Evolutionary conservation across 805 yeast species (phyloP).

Genomic region (Yamadazyma laniorum): DNA sequence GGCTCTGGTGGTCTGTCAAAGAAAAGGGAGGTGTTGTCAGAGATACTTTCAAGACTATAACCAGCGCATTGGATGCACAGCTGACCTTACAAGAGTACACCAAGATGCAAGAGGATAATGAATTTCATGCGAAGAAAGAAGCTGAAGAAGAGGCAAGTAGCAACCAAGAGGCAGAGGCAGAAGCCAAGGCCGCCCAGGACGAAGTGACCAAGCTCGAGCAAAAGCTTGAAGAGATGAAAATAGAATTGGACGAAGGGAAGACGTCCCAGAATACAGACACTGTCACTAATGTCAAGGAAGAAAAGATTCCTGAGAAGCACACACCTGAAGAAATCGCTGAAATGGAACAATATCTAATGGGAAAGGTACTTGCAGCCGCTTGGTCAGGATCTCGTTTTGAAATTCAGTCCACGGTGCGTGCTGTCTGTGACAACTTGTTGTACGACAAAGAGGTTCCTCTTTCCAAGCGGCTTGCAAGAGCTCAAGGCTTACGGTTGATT

Average conservation of each 20-base stretch:
- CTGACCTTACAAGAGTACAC: slow-evolving; percentile 71
- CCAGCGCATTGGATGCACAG: slow-evolving; percentile 77
- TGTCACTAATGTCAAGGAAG: slow-evolving; percentile 2
- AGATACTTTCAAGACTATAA: slow-evolving; percentile 68
- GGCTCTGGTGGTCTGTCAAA: slow-evolving; percentile 64
- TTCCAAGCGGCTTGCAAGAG: slow-evolving; percentile 53
- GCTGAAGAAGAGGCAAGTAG: slow-evolving; percentile 19
- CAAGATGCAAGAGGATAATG: slow-evolving; percentile 59
- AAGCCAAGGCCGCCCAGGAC: slow-evolving; percentile 17
- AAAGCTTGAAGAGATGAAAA: slow-evolving; percentile 17
- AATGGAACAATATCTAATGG: slow-evolving; percentile 71
- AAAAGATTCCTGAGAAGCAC: slow-evolving; percentile 36
- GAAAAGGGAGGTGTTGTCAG: slow-evolving; percentile 73
- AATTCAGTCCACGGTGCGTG: slow-evolving; percentile 67
- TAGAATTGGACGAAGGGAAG: slow-evolving; percentile 14
- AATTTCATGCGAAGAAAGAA: slow-evolving; percentile 40
- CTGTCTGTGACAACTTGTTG: slow-evolving; percentile 65
- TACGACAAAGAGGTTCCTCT: slow-evolving; percentile 53
- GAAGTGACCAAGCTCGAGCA: slow-evolving; percentile 20
- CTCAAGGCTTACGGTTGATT: slow-evolving; percentile 57
- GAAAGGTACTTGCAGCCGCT: slow-evolving; percentile 78
- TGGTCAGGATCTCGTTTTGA: slow-evolving; percentile 83
- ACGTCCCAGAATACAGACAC: slow-evolving; percentile 20
- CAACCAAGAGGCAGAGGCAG: slow-evolving; percentile 16
- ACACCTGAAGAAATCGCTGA: slow-evolving; percentile 64